Conservation (phyloP, 2,329 filamentous ascomycete genomes). For the Xylariales sp. region DNA sequence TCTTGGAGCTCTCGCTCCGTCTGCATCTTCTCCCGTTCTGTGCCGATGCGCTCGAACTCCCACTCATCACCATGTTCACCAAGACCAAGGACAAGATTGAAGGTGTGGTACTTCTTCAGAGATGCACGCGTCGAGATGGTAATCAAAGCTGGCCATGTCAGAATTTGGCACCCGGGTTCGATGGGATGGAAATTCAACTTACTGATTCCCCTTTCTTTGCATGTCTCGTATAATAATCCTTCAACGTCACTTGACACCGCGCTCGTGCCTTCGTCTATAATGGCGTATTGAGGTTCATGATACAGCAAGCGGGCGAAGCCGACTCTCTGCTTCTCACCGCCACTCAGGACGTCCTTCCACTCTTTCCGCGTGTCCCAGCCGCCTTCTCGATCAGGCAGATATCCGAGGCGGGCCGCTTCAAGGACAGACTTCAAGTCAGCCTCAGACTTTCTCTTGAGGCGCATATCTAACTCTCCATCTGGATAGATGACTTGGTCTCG, state of each 20-base stretch:
- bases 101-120: constrained; percentile 93
- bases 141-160: constrained; percentile 63
- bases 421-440: constrained; percentile 72
- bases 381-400: constrained; percentile 85
- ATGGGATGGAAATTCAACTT: constrained; percentile 31
- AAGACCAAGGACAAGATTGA: constrained; percentile 77
- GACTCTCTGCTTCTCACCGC: constrained; percentile 96
- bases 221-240: constrained; percentile 85
- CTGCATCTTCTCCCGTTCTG: constrained; percentile 84
- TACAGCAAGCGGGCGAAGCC: constrained; percentile 86
- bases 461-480: constrained; percentile 92
- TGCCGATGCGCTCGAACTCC: constrained; percentile 92
- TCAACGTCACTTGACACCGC: constrained; percentile 94
- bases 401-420: constrained; percentile 79
- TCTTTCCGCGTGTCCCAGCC: constrained; percentile 96
- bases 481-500: constrained; percentile 98
- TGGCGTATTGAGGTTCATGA: constrained; percentile 89
- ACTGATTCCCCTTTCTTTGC: constrained; percentile 92
- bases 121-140: constrained; percentile 94
- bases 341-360: constrained; percentile 97
- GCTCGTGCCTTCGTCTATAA: constrained; percentile 92
- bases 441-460: constrained; percentile 71
- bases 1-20: constrained; percentile 89
- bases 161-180: neutral
- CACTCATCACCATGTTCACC: constrained; percentile 81